Base-by-base conservation (phyloP, 2,329 filamentous ascomycete species). In the Zymoseptoria passerinii region DNA sequence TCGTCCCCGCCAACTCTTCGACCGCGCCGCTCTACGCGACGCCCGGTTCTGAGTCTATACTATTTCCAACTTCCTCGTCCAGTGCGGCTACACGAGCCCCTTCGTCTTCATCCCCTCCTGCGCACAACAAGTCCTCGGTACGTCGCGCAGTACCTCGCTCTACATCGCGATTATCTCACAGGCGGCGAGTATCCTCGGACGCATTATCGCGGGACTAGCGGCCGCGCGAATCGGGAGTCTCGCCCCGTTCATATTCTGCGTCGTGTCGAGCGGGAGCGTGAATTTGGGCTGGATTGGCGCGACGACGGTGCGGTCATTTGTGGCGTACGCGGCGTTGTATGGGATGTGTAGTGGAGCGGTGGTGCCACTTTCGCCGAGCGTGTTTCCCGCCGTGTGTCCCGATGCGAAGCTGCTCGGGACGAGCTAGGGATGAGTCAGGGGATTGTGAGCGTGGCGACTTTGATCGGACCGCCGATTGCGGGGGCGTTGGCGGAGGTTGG, bases 221-320 rank as follows among this genome's bases (percentile, higher is more conserved):
- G 82, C 82, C 0, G 68, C 75, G 66, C 44, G 70, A 64, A 55
- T 74, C 78, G 28, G 83, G 78, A 8, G 77, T 76, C 6, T 84
- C 60, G 83, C 85, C 62, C 76, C 78, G 0, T 77, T 82, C 57
- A 78, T 83, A 35, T 75, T 80, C 0, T 77, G 78, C 50, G 76
- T 74, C 2, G 66, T 78, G 3, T 60, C 74, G 10, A 74, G 80
- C 3, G 76, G 76, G 1, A 67, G 79, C 9, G 68, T 82, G 44
- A 71, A 82, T 20, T 83, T 79, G 63, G 77, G 76, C 50, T 87
- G 85, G 84, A 76, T 78, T 2, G 78, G 75, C 1, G 81, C 85
- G 1, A 59, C 67, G 9, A 72, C 62, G 9, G 58, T 67, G 4
- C 65, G 66, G 19, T 70, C 72, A 0, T 66, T 80, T 3, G 76